Evolutionary conservation across 106 monocot genomes (phyloP), one percentile per base, ranked within the genome.

Genomic region (Acanthochlamys bracteata): DNA sequence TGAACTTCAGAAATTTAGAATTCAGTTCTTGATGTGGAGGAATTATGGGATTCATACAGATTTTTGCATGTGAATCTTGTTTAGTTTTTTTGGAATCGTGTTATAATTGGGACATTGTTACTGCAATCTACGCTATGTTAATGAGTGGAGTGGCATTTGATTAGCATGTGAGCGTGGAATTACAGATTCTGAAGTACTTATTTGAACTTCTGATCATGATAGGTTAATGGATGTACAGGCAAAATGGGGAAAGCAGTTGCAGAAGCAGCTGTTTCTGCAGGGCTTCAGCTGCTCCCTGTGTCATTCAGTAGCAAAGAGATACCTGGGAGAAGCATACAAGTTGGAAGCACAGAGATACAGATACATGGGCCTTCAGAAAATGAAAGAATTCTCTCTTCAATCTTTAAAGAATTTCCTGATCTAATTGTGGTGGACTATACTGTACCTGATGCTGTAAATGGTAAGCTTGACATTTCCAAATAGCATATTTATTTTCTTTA

Each of bases 401-500:
- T 94, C 6, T 60, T 70, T 51, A 59, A 77, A 66, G 69, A 94
- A 55, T 76, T 70, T 72, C 84, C 86, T 23, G 68, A 89, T 86
- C 58, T 89, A 51, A 55, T 94, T 11, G 77, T 94, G 45, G 81
- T 89, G 20, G 93, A 94, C 49, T 94, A 76, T 56, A 94, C 89
- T 24, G 81, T 77, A 41, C 79, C 79, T 40, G 62, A 65, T 80
- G 65, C 74, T n/a, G 79, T 80, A 7, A 80, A 80, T 66, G 70
- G 79, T 80, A 74, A 69, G 22, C 41, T 17, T 39, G 19, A 26
- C 23, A 4, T 14, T 3, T 49, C 12, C 9, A 4, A 49, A 17
- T 17, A 13, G 13, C 43, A 17, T 14, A 2, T 49, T 49, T 12
- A 49, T 49, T 3, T 17, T 49, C 49, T 49, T 17, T 49, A 12